Evolutionary conservation across 805 yeast species (phyloP), one percentile per base, ranked within the genome.

Genomic region (Wickerhamiella occidentalis): DNA sequence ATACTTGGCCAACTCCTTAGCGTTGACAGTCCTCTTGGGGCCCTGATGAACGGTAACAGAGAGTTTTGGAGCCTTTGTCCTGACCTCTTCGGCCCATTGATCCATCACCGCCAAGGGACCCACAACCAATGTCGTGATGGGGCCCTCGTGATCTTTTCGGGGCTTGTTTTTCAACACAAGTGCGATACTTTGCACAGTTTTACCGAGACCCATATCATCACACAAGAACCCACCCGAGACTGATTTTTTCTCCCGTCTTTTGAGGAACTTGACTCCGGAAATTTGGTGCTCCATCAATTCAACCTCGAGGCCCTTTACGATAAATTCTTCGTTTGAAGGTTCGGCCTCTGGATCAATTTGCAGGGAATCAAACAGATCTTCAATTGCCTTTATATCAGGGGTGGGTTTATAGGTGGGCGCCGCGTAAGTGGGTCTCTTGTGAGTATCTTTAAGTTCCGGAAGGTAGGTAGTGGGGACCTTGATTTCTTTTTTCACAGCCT

Each of bases 171-270:
- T 68, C 49, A 80, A 58, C 49, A 83, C 76, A 40, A 85, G 66
- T 0, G 92, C 82, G 38, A 79, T 68, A 12, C 84, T 76, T 64
- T 85, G 95, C 44, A 85, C 76, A 0, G 95, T 85, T 59, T 85
- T 85, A 47, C 95, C 95, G 13, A 85, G 68, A 15, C 95, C 95
- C 95, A 85, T 85, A 64, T 83, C 94, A 61, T 85, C 95, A 59
- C 92, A 85, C 36, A 85, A 66, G n/a, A 79, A 47, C 2, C 83
- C 85, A 25, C 84, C 84, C 50, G 68, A 71, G 17, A 53, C 41
- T 13, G 49, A 50, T 11, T 46, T 45, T 2, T 33, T 49, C 25
- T 75, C 79, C 13, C 78, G 62, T 5, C 51, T 47, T 4, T 56
- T 54, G 54, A 75, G 55, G 58, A 75, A 75, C 38, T 56, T 54